These are phyloP conservation scores for Zymoseptoria ardabiliae DNA, from an alignment of 2,329 filamentous ascomycete species.

Conservation along the genomic window DNA sequence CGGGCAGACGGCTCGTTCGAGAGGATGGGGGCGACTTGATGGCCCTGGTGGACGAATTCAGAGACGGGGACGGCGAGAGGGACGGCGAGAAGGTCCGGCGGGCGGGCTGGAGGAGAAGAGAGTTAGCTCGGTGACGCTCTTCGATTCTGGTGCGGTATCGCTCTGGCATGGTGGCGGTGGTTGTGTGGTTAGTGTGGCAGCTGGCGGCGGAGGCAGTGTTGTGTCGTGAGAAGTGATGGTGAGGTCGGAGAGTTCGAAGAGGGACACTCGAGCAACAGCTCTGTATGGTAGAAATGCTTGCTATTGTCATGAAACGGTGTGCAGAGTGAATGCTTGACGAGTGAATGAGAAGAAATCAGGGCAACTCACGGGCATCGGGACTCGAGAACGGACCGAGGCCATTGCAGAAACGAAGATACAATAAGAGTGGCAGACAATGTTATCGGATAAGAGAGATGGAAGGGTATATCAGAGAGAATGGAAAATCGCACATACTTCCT, in stretches of 20 bases:
- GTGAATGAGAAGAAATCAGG: neutral
- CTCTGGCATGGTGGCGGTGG: neutral
- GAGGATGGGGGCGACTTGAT: constrained; percentile 8
- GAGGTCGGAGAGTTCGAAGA: neutral
- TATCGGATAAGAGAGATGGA: neutral
- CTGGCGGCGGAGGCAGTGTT: neutral
- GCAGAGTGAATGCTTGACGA: neutral
- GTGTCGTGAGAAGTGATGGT: neutral
- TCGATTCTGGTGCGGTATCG: neutral
- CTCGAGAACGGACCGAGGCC: neutral
- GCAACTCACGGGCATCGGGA: neutral
- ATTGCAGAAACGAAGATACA: neutral
- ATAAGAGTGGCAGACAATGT: neutral
- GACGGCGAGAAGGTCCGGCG: constrained; percentile 1
- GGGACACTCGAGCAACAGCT: neutral
- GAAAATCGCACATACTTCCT: neutral
- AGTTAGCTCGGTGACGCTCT: neutral
- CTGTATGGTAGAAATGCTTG: neutral
- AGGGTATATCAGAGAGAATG: neutral
- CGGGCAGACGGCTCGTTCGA: neutral
- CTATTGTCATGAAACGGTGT: neutral
- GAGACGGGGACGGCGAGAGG: neutral
- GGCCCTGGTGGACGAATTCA: constrained; percentile 4
- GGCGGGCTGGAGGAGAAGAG: neutral
- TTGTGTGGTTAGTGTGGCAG: neutral